These are phyloP conservation scores for Protomyces inundatus DNA, from an alignment of 1,139 yeast genomes.

Conservation along the genomic window DNA sequence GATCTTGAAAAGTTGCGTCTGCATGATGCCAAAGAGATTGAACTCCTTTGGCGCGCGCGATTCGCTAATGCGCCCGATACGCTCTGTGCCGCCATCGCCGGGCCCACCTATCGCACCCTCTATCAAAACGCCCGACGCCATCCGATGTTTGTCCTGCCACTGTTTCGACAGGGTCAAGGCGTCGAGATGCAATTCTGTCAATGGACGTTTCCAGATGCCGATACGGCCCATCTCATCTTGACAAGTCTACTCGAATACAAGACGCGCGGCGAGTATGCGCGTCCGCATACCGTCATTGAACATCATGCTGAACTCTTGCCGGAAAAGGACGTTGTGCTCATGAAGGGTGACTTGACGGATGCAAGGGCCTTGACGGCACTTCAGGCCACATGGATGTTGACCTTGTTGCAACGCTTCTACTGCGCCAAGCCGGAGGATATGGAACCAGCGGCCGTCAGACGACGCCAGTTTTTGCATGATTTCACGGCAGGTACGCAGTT, in stretches of 20 bases:
- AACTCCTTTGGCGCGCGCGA: slow-evolving; percentile 83
- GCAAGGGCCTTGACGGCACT: slow-evolving; percentile 58
- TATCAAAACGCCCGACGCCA: slow-evolving; percentile 66
- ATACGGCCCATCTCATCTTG: slow-evolving; percentile 81
- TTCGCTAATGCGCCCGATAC: slow-evolving; percentile 55
- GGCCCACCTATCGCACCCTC: slow-evolving; percentile 51
- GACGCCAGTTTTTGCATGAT: slow-evolving; percentile 5
- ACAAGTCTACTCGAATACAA: slow-evolving; percentile 91
- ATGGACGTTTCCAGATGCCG: slow-evolving; percentile 84
- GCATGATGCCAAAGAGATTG: slow-evolving; percentile 60
- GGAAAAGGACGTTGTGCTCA: slow-evolving; percentile 62
- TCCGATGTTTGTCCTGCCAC: slow-evolving; percentile 53
- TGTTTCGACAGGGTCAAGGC: slow-evolving; percentile 48
- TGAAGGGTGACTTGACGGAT: slow-evolving; percentile 80
- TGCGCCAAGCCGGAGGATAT: slow-evolving; percentile 34
- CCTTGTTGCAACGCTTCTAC: slow-evolving; percentile 84
- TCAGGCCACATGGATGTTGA: slow-evolving; percentile 70
- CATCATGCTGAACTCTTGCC: slow-evolving; percentile 75
- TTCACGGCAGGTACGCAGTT: slow-evolving; percentile 15
- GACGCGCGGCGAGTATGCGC: slow-evolving; percentile 82
- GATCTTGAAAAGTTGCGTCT: slow-evolving; percentile 58
- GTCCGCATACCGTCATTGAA: slow-evolving; percentile 87
- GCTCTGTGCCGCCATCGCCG: slow-evolving; percentile 62
- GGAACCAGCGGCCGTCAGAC: slow-evolving; percentile 33
- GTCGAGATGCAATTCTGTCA: slow-evolving; percentile 87